Percentiles rank a stretch among this genome's conserved stretches.
Evolutionary conservation across 2,329 filamentous ascomycete species (phyloP).

Genomic region (Penicillium sp.): DNA sequence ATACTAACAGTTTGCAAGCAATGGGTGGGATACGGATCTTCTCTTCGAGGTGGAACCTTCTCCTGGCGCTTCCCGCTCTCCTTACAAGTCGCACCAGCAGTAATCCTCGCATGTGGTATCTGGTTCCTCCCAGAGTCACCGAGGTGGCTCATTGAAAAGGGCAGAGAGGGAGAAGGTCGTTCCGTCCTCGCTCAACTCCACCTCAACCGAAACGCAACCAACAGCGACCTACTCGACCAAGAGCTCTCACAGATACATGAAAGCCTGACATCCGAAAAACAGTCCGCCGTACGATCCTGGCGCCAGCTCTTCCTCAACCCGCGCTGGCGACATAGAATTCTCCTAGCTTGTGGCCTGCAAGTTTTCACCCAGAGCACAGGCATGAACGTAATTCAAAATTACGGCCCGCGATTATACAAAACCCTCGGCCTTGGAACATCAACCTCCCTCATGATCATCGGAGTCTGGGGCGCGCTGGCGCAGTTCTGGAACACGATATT

Average conservation of each 20-base stretch:
- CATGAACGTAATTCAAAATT: conserved; percentile 49
- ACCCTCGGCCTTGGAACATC: conserved; percentile 47
- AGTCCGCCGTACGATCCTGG: conserved; percentile 40
- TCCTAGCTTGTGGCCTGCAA: conserved; percentile 51
- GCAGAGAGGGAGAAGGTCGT: conserved; percentile 35
- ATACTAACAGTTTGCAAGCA: conserved; percentile 31
- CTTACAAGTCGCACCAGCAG: conserved; percentile 41
- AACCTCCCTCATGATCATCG: conserved; percentile 52
- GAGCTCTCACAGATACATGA: conserved; percentile 46
- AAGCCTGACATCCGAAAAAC: conserved; percentile 40
- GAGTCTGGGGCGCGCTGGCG: conserved; percentile 52
- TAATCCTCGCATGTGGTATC: conserved; percentile 38
- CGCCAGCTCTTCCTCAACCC: conserved; percentile 44
- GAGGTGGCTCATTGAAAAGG: conserved; percentile 41
- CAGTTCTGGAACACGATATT: conserved; percentile 51
- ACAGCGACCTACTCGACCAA: conserved; percentile 38
- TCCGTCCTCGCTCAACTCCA: conserved; percentile 35
- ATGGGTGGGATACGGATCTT: conserved; percentile 52
- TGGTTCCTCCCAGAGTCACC: conserved; percentile 38
- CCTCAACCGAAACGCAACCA: conserved; percentile 29
- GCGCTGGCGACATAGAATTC: conserved; percentile 47
- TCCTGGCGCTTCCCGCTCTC: conserved; percentile 39
- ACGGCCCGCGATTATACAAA: conserved; percentile 46
- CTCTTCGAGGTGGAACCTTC: conserved; percentile 33
- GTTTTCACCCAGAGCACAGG: conserved; percentile 51